phyloP scores from a whole-genome alignment of 1,284 basidiomycete genomes.

The Cryptococcus depauperatus region DNA sequence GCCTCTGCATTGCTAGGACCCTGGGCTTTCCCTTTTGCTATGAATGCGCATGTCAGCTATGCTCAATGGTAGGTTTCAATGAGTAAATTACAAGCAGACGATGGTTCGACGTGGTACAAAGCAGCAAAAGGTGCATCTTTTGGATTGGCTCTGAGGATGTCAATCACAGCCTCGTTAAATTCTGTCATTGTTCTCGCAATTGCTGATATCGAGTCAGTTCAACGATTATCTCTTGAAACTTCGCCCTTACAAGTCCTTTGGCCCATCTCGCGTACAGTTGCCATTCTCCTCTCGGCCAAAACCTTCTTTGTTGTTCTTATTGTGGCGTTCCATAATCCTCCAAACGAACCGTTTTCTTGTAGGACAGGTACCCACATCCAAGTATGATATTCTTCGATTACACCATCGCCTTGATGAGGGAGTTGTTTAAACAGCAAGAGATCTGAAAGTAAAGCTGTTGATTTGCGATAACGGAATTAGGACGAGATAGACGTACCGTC shows the following conservation, averaged over 20 bases:
- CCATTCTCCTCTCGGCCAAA: slow-evolving; percentile 24
- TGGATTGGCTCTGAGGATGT: slow-evolving; percentile 27
- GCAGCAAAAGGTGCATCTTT: slow-evolving; percentile 39
- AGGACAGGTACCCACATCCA: slow-evolving; percentile 40
- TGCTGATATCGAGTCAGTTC: slow-evolving; percentile 8
- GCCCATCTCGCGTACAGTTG: slow-evolving; percentile 33
- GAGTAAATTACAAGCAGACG: neutral
- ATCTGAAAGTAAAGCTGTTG: slow-evolving; percentile 15
- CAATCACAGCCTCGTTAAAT: slow-evolving; percentile 33
- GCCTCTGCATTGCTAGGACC: slow-evolving; percentile 1
- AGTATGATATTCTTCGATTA: slow-evolving; percentile 25
- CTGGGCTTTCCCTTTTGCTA: neutral
- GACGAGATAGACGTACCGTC: slow-evolving; percentile 24
- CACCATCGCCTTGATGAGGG: slow-evolving; percentile 23
- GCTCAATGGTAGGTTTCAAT: neutral
- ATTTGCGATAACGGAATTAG: slow-evolving; percentile 1
- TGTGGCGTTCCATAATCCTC: slow-evolving; percentile 38
- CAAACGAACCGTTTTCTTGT: slow-evolving; percentile 29
- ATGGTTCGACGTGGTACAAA: slow-evolving; percentile 33
- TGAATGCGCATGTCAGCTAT: neutral
- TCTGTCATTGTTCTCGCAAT: slow-evolving; percentile 33
- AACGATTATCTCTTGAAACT: neutral
- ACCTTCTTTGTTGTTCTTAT: slow-evolving; percentile 35
- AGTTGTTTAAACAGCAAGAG: slow-evolving; percentile 30
- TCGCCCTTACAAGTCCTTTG: slow-evolving; percentile 32